Percentiles rank a stretch among this genome's conserved stretches.
Evolutionary conservation across 2,329 filamentous ascomycete species (phyloP).

Genomic region (Ophiocordyceps australis): DNA sequence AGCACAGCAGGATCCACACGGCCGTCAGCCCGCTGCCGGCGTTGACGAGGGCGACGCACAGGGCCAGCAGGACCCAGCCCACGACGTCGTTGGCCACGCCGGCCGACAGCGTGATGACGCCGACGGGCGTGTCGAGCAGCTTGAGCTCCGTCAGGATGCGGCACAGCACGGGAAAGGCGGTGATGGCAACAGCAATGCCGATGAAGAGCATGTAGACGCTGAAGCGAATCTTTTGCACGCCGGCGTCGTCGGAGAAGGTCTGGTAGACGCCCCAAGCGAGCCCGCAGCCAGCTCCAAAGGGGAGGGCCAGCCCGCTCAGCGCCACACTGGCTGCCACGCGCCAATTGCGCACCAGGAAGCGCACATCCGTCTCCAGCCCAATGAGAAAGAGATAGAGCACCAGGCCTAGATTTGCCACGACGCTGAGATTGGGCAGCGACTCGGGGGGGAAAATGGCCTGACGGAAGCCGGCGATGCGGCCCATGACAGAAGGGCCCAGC

Average conservation of each 20-base stretch:
- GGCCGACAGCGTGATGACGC: conserved; percentile 74
- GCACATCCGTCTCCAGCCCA: conserved; percentile 70
- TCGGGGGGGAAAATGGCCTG: conserved; percentile 56
- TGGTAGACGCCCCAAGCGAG: conserved; percentile 70
- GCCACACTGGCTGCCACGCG: conserved; percentile 60
- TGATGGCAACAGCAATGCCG: conserved; percentile 86
- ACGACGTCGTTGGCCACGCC: conserved; percentile 76
- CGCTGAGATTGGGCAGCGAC: conserved; percentile 57
- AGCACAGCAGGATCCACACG: conserved; percentile 65
- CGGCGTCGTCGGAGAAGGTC: conserved; percentile 37
- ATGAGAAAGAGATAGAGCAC: conserved; percentile 79
- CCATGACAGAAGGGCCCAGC: conserved; percentile 75
- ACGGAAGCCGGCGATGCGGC: conserved; percentile 64
- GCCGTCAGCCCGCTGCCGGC: conserved; percentile 67
- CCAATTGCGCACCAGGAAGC: conserved; percentile 66
- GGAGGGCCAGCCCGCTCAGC: conserved; percentile 60
- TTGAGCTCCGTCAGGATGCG: conserved; percentile 87
- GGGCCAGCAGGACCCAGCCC: conserved; percentile 75
- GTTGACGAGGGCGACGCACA: conserved; percentile 88
- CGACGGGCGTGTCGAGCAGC: conserved; percentile 64
- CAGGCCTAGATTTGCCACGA: conserved; percentile 70
- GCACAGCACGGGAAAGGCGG: conserved; percentile 74
- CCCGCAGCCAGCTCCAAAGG: conserved; percentile 65
- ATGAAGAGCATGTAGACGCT: conserved; percentile 53
- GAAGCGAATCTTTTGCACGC: conserved; percentile 24